Percentiles rank a stretch among this genome's conserved stretches.
Conservation (phyloP, 129 eudicot species). For the Saussurea involucrata region DNA sequence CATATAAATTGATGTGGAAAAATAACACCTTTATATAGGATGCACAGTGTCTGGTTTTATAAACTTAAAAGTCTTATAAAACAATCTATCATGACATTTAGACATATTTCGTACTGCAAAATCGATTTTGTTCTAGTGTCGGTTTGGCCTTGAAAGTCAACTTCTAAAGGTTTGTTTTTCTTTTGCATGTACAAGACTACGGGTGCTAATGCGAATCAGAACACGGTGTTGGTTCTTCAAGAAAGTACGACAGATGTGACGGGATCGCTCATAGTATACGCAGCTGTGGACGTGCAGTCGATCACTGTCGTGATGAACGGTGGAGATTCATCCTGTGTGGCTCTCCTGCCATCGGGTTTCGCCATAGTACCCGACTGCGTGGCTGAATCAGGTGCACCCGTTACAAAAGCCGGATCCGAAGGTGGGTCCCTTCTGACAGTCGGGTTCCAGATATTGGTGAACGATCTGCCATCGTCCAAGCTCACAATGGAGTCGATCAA, state of each 20-base stretch:
- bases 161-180: neutral
- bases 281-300: constrained; percentile 55
- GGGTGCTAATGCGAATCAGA: constrained; percentile 37
- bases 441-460: constrained; percentile 73
- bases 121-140: too few species aligned
- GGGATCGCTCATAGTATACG: constrained; percentile 59
- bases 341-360: constrained; percentile 74
- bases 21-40: neutral
- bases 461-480: constrained; percentile 45
- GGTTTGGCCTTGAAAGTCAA: constrained; percentile 3
- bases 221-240: constrained; percentile 60
- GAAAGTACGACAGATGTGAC: constrained; percentile 57
- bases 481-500: constrained; percentile 63
- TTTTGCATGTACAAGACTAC: constrained; percentile 43
- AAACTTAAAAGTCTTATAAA: neutral
- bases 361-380: constrained; percentile 62
- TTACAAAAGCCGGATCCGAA: constrained; percentile 28
- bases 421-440: constrained; percentile 61
- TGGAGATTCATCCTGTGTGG: constrained; percentile 61
- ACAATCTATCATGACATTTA: neutral
- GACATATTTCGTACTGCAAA: neutral
- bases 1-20: neutral
- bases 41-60: neutral
- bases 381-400: constrained; percentile 32
- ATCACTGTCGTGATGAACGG: constrained; percentile 57